Evolutionary conservation across 768 basidiomycete species (phyloP).

Genomic region (Termitomyces sp.): DNA sequence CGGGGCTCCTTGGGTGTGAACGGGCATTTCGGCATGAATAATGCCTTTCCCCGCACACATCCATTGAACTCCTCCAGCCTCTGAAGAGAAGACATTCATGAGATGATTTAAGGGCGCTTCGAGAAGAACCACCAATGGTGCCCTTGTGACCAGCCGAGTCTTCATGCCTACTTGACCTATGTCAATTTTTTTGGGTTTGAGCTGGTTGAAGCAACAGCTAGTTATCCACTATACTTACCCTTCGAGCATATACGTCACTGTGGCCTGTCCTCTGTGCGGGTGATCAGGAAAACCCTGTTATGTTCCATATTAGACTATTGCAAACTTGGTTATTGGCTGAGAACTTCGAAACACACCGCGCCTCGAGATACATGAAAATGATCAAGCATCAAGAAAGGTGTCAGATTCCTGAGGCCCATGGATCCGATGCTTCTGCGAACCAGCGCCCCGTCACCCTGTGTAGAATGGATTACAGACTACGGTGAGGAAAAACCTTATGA

Average conservation of each 20-base stretch:
- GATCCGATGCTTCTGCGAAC: constrained; percentile 89
- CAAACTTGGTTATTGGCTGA: too few relatives aligned
- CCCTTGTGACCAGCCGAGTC: constrained; percentile 88
- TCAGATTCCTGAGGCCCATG: constrained; percentile 67
- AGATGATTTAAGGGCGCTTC: neutral
- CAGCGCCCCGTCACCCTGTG: constrained; percentile 74
- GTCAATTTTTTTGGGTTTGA: neutral
- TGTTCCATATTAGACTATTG: neutral
- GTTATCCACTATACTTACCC: constrained; percentile 42
- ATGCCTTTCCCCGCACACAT: constrained; percentile 85
- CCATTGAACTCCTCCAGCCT: constrained; percentile 90
- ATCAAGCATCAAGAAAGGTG: constrained; percentile 90
- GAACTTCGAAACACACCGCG: constrained; percentile 43
- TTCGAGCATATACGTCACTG: constrained; percentile 86
- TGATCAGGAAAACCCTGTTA: constrained; percentile 88
- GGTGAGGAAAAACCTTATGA: neutral
- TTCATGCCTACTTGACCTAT: constrained; percentile 75
- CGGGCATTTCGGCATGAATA: constrained; percentile 88
- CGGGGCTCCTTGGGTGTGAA: constrained; percentile 59
- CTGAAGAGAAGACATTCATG: constrained; percentile 17
- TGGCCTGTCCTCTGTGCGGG: constrained; percentile 87
- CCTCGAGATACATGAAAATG: constrained; percentile 72
- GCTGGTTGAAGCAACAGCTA: neutral
- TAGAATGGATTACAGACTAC: neutral
- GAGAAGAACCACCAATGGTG: constrained; percentile 41